A percentile compares a stretch with the other conserved stretches of the same genome.
Conservation (phyloP, 2,329 filamentous ascomycete genomes). For the Dryadomyces quercus-mongolicae region DNA sequence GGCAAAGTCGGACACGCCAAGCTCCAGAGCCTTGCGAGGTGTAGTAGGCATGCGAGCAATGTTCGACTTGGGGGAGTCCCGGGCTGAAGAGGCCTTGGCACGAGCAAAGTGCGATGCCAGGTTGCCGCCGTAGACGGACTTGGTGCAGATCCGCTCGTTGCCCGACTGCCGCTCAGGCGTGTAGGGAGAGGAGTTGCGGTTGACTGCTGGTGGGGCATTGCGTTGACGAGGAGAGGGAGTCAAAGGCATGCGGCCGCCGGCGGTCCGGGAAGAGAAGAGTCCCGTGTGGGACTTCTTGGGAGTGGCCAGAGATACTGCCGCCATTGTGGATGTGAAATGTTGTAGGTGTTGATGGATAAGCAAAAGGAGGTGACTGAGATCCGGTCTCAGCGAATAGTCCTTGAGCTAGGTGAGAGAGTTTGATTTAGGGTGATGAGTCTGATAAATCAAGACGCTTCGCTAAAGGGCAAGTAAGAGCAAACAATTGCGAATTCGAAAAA, state of each 20-base stretch:
- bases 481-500: constrained; percentile 25
- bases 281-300: constrained; percentile 91
- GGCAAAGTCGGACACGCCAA: constrained; percentile 86
- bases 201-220: constrained; percentile 32
- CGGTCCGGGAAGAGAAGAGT: constrained; percentile 83
- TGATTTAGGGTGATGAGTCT: no score
- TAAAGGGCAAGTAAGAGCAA: neutral
- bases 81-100: constrained; percentile 55
- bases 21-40: constrained; percentile 71
- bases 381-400: constrained; percentile 5
- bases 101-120: constrained; percentile 69
- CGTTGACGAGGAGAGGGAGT: constrained; percentile 75
- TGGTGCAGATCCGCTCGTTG: constrained; percentile 41
- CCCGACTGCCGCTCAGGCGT: constrained; percentile 53
- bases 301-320: constrained; percentile 68
- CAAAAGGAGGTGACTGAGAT: neutral
- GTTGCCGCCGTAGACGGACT: constrained; percentile 72
- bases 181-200: constrained; percentile 59
- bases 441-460: constrained; percentile 18
- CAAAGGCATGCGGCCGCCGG: constrained; percentile 86
- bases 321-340: constrained; percentile 49
- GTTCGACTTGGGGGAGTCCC: constrained; percentile 93
- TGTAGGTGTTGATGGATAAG: no score
- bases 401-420: no score
- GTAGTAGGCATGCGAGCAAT: constrained; percentile 66